A percentile compares a stretch with the other conserved stretches of the same genome.
These are phyloP conservation scores for Aspergillus calidoustus DNA, from an alignment of 2,329 filamentous ascomycete genomes.

Conservation along the genomic window DNA sequence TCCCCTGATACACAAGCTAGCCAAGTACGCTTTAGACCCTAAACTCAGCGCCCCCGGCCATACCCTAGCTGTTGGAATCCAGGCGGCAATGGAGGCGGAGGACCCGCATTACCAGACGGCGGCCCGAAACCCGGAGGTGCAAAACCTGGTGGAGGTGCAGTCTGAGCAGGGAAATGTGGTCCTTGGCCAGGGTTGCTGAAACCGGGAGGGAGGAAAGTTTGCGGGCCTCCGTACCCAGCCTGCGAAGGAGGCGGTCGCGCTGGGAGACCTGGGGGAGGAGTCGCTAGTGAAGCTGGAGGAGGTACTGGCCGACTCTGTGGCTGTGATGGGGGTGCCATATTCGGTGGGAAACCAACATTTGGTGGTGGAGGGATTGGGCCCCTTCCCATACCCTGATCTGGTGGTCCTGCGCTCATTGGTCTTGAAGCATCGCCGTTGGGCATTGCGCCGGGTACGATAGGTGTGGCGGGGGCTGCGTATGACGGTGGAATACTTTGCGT, in stretches of 20 bases:
- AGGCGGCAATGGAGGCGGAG: constrained; percentile 44
- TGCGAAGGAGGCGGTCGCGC: constrained; percentile 72
- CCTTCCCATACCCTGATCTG: constrained; percentile 46
- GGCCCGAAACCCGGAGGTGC: constrained; percentile 55
- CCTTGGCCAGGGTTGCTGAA: constrained; percentile 41
- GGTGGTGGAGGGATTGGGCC: constrained; percentile 39
- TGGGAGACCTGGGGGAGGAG: constrained; percentile 60
- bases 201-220: constrained; percentile 46
- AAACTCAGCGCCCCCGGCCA: constrained; percentile 41
- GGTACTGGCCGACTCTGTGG: constrained; percentile 58
- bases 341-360: constrained; percentile 47
- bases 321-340: constrained; percentile 45
- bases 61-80: constrained; percentile 49
- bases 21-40: too few relatives aligned
- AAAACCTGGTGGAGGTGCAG: constrained; percentile 56
- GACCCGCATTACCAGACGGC: constrained; percentile 32
- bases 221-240: constrained; percentile 68
- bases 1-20: too few relatives aligned
- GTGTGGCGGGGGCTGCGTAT: constrained; percentile 60
- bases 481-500: constrained; percentile 75
- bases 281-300: constrained; percentile 55
- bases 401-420: constrained; percentile 36
- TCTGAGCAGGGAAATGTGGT: constrained; percentile 39
- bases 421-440: constrained; percentile 47
- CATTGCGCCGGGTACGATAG: constrained; percentile 51